Evolutionary conservation across 768 basidiomycete genomes (phyloP).

Genomic region (Boletellus sp.): DNA sequence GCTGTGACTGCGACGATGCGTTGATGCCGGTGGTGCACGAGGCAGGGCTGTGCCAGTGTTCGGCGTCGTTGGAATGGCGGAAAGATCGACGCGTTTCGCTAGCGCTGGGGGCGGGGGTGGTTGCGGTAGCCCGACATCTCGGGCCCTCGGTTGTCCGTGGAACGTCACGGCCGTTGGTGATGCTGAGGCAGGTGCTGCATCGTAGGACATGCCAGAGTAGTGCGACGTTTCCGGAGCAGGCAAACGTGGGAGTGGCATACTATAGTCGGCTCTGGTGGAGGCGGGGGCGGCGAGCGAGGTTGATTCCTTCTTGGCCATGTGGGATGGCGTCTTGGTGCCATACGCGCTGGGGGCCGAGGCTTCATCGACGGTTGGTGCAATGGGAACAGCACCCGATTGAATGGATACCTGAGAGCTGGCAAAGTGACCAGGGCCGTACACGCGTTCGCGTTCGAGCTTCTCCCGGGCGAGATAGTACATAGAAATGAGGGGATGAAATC

Average conservation of each 20-base stretch:
- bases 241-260: constrained; percentile 76
- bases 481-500: constrained; percentile 91
- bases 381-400: constrained; percentile 26
- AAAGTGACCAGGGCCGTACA: constrained; percentile 93
- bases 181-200: constrained; percentile 42
- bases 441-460: constrained; percentile 90
- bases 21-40: constrained; percentile 71
- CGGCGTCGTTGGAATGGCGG: constrained; percentile 21
- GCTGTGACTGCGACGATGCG: constrained; percentile 80
- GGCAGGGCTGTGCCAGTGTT: constrained; percentile 40
- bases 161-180: constrained; percentile 61
- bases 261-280: constrained; percentile 63
- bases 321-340: constrained; percentile 29
- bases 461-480: constrained; percentile 97
- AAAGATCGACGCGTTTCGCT: constrained; percentile 32
- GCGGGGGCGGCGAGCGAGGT: constrained; percentile 20
- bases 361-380: constrained; percentile 19
- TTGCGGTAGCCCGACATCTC: constrained; percentile 55
- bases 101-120: constrained; percentile 21
- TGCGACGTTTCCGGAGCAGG: constrained; percentile 81
- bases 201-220: constrained; percentile 80
- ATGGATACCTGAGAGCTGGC: constrained; percentile 85
- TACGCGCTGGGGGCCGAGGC: constrained; percentile 11
- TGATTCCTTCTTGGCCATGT: constrained; percentile 32
- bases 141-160: constrained; percentile 58